Evolutionary conservation across 108 stramenopile species (phyloP), one percentile per base, ranked within the genome.

Genomic region (Nitzschia putrida): DNA sequence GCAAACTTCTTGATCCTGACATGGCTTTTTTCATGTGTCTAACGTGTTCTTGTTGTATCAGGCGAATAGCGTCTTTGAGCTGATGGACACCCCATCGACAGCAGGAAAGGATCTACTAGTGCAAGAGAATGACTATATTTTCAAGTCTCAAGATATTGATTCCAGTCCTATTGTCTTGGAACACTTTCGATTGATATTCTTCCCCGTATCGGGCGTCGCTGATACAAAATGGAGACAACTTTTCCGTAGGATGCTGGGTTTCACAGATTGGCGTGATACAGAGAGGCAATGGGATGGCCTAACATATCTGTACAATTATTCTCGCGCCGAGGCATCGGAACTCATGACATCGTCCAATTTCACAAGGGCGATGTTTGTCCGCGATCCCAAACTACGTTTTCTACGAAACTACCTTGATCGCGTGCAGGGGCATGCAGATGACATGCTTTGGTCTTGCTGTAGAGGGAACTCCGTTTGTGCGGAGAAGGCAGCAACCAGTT

Each of bases 341-440:
- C 87, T 90, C 65, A 73, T 90, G 79, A 85, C 78, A 7, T 66
- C 61, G 42, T 53, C 64, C 2, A 65, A 81, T 14, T 90, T 80
- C 82, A 87, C 84, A 3, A 59, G 83, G 7, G 89, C 86, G 25
- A 84, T 87, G 9, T 85, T 87, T 60, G 78, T 90, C 1, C 67
- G 86, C 11, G 77, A 87, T 73, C 89, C 89, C 2, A 20, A 23
- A 5, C 22, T 23, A 22, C 54, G 54, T 20, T 13, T 55, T 23
- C 54, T 23, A 55, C 24, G 13, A 13, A 55, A 55, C 24, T 55
- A 55, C 24, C 3, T 55, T 18, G 13, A 55, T 23, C 13, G 20
- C 22, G 54, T 55, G 1, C 22, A 22, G 21, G 22, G 24, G 13
- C 22, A 55, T 3, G 22, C 20, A 3, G 3, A 55, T 24, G 22